Evolutionary conservation across 169 alveolate species (phyloP).

Genomic region (Cyclospora cayetanensis): DNA sequence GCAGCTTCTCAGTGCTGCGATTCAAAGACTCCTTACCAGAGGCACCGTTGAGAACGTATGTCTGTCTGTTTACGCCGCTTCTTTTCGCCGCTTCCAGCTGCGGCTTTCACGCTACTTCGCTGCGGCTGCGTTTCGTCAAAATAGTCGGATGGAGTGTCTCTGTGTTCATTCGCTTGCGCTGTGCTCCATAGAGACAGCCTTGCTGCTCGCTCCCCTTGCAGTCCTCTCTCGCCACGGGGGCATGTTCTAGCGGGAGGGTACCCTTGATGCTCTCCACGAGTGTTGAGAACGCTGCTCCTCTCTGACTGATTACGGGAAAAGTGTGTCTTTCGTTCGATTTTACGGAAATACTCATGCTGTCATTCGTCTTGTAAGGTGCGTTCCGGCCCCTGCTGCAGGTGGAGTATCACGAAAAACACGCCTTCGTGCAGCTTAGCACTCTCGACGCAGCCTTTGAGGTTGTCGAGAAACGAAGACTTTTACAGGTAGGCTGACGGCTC

Average conservation of each 20-base stretch:
- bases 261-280: too few species aligned
- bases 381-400: conserved; percentile 21
- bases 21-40: not conserved
- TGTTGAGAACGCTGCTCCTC: too few species aligned
- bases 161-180: too few species aligned
- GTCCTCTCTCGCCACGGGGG: too few species aligned
- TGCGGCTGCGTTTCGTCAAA: too few species aligned
- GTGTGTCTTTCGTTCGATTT: too few species aligned
- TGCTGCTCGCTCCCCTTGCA: too few species aligned
- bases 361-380: not conserved
- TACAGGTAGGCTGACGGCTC: not conserved
- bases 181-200: too few species aligned
- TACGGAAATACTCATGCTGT: too few species aligned
- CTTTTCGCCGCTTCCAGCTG: not conserved
- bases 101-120: not conserved
- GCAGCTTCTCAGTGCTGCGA: conserved; percentile 7
- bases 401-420: conserved; percentile 59
- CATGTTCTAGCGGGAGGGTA: too few species aligned
- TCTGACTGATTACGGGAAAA: too few species aligned
- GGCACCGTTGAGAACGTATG: conserved; percentile 6
- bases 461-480: conserved; percentile 55
- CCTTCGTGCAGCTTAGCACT: conserved; percentile 65
- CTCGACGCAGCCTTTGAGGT: conserved; percentile 61
- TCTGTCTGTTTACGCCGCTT: not conserved
- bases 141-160: too few species aligned